These are phyloP conservation scores for Chlorencoelia australis DNA, from an alignment of 2,329 filamentous ascomycete species.

Conservation along the genomic window DNA sequence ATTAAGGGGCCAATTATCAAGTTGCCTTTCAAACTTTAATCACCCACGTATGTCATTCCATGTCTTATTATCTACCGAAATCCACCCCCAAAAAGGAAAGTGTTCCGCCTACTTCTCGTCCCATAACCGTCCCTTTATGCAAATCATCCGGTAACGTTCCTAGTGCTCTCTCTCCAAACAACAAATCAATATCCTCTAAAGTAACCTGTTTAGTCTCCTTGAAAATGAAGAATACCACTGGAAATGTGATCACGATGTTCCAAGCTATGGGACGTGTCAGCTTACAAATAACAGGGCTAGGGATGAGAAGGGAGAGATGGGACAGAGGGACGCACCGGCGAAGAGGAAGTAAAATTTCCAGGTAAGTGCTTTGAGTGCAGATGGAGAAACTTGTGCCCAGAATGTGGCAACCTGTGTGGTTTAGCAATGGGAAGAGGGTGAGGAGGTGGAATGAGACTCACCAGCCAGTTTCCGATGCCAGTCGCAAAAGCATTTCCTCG, in stretches of 20 bases:
- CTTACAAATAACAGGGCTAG: background rate
- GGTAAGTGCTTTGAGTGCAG: slow-evolving; percentile 36
- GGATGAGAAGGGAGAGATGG: background rate
- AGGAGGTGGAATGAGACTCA: no score
- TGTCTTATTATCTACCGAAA: no score
- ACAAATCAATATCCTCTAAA: slow-evolving; percentile 26
- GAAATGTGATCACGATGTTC: slow-evolving; percentile 26
- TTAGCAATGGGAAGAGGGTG: no score
- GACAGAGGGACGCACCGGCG: slow-evolving; percentile 22
- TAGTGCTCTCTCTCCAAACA: slow-evolving; percentile 30
- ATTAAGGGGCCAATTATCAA: no score
- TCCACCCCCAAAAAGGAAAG: no score
- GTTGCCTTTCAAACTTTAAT: no score
- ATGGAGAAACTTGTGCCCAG: slow-evolving; percentile 48
- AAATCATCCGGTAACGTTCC: slow-evolving; percentile 37
- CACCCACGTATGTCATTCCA: no score
- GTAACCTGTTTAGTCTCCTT: slow-evolving; percentile 25
- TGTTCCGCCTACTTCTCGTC: no score
- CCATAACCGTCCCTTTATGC: no score
- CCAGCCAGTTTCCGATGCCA: slow-evolving; percentile 48
- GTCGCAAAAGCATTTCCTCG: slow-evolving; percentile 48
- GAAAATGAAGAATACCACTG: slow-evolving; percentile 26
- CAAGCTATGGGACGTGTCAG: slow-evolving; percentile 10
- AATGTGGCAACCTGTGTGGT: slow-evolving; percentile 49
- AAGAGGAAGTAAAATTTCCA: slow-evolving; percentile 51